Conservation (phyloP, 129 eudicot genomes). For the Chrysanthemum makinoi region DNA sequence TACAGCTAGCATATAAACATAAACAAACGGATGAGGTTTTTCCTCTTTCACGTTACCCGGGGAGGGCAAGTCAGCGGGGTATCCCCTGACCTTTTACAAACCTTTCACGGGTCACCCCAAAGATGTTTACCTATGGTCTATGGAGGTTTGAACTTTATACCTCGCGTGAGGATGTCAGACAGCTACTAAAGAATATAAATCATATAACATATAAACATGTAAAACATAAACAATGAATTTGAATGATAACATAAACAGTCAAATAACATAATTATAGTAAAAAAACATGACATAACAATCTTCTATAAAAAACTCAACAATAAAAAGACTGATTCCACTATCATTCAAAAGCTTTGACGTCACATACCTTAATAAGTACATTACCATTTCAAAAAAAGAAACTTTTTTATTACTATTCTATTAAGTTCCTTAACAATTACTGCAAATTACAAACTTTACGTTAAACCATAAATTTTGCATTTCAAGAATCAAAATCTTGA, state of each 20-base stretch:
- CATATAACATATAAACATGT: conserved; percentile 1
- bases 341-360: conserved; percentile 19
- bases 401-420: not conserved
- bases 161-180: not conserved
- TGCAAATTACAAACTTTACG: conserved; percentile 3
- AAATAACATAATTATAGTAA: conserved; percentile 2
- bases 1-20: conserved; percentile 16
- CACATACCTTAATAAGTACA: conserved; percentile 12
- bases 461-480: not conserved
- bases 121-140: too few relatives aligned
- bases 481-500: conserved; percentile 11
- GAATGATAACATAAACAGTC: conserved; percentile 13
- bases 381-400: conserved; percentile 18
- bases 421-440: not conserved
- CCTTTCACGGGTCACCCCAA: too few relatives aligned
- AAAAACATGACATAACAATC: conserved; percentile 6
- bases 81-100: too few relatives aligned
- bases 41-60: too few relatives aligned
- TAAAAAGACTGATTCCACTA: conserved; percentile 15
- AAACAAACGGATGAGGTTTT: not conserved
- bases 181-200: too few relatives aligned
- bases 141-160: too few relatives aligned
- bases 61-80: too few relatives aligned
- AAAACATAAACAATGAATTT: not conserved
- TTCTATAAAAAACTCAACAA: not conserved